Percentiles rank a stretch among this genome's conserved stretches.
Conservation (phyloP, 371 early-diverging fungal genomes). For the Actinomortierella wolfii region DNA sequence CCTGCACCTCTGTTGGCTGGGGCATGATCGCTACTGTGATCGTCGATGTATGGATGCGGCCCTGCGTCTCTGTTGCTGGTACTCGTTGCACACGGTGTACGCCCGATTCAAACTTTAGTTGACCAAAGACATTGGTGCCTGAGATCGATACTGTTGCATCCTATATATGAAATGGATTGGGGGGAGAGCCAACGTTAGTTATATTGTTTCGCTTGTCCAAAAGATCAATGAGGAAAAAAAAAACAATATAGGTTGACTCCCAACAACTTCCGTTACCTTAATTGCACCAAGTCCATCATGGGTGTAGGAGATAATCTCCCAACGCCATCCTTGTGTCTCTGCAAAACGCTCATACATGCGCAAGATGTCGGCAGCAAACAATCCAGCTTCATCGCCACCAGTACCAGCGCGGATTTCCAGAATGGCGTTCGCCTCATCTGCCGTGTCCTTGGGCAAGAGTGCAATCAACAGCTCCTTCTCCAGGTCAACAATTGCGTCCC, state of each 20-base stretch:
- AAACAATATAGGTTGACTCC: no score
- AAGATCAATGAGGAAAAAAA: no score
- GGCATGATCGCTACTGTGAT: conserved; percentile 86
- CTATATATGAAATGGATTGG: conserved; percentile 22
- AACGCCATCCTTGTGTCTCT: conserved; percentile 69
- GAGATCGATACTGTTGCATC: conserved; percentile 67
- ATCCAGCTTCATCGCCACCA: conserved; percentile 84
- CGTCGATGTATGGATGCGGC: conserved; percentile 87
- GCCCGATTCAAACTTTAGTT: conserved; percentile 81
- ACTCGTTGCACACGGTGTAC: conserved; percentile 87
- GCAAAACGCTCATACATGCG: conserved; percentile 81
- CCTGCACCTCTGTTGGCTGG: conserved; percentile 74
- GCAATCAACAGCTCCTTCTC: conserved; percentile 55
- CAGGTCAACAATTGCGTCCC: conserved; percentile 29
- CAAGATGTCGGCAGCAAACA: conserved; percentile 77
- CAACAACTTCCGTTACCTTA: no score
- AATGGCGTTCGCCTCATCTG: conserved; percentile 76
- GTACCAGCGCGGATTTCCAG: conserved; percentile 83
- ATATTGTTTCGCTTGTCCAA: no score
- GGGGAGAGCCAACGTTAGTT: not conserved
- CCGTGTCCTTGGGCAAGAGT: conserved; percentile 65
- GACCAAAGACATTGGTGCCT: conserved; percentile 76
- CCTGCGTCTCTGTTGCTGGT: conserved; percentile 82
- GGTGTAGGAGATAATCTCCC: conserved; percentile 59
- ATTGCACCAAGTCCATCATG: conserved; percentile 61